These are phyloP conservation scores for Dentipellis fragilis DNA, from an alignment of 768 basidiomycete genomes.

Conservation along the genomic window DNA sequence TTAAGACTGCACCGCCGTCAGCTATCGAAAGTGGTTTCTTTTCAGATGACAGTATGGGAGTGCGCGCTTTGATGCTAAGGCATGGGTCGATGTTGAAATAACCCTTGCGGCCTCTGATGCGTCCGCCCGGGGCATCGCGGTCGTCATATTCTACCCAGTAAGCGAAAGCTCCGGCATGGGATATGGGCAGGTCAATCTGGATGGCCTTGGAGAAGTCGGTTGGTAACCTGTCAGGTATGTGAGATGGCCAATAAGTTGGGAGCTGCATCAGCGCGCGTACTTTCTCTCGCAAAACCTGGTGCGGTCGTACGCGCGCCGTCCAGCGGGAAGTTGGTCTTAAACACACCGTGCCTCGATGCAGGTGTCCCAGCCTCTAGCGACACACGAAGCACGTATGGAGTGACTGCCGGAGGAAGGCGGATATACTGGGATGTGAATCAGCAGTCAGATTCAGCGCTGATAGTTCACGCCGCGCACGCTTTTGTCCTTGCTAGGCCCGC, in stretches of 20 bases:
- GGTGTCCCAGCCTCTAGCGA: conserved; percentile 89
- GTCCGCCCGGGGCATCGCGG: conserved; percentile 35
- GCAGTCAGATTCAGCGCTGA: background rate
- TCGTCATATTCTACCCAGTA: conserved; percentile 92
- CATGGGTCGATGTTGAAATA: conserved; percentile 97
- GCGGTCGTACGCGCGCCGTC: conserved; percentile 79
- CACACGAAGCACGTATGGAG: conserved; percentile 86
- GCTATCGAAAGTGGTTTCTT: conserved; percentile 40
- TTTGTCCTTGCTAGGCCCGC: conserved; percentile 74
- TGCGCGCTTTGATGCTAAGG: conserved; percentile 63
- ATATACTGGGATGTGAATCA: conserved; percentile 56
- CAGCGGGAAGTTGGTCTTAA: conserved; percentile 95
- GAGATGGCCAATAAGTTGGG: background rate
- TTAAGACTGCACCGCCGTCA: conserved; percentile 41
- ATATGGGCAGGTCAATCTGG: conserved; percentile 90
- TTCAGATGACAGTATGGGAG: conserved; percentile 57
- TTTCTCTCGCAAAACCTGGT: conserved; percentile 63
- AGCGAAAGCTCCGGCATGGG: conserved; percentile 90
- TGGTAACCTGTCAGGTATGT: conserved; percentile 50
- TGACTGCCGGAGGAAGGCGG: conserved; percentile 84
- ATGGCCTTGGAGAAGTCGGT: conserved; percentile 85
- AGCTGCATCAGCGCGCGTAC: conserved; percentile 34
- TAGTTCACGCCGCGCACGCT: conserved; percentile 47
- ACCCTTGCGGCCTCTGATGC: conserved; percentile 76
- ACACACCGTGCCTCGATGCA: conserved; percentile 80